phyloP scores from a whole-genome alignment of 1,284 basidiomycete genomes.

The Ustilago hordei region DNA sequence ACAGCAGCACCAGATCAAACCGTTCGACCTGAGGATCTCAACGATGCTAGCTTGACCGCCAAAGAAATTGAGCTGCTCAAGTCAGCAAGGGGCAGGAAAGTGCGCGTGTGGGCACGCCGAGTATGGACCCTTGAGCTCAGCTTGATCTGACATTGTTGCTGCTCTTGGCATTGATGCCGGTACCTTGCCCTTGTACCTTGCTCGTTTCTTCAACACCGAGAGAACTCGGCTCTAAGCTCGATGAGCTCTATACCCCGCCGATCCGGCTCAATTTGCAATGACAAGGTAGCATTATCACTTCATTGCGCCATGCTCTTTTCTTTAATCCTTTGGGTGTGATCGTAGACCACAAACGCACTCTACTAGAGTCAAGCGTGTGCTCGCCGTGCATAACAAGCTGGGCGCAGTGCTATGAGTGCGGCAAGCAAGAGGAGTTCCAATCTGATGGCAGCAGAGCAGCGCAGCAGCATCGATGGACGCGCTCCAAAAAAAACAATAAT shows the following conservation, averaged over 20 bases:
- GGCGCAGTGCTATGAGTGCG: not conserved
- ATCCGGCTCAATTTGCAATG: not conserved
- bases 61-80: constrained; percentile 62
- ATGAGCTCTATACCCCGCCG: constrained; percentile 33
- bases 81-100: constrained; percentile 59
- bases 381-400: not conserved
- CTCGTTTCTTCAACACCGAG: not conserved
- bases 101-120: constrained; percentile 86
- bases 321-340: not conserved
- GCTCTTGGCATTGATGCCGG: not conserved
- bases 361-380: too few species aligned
- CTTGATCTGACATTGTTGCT: constrained; percentile 74
- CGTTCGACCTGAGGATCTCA: constrained; percentile 17
- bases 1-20: constrained; percentile 6
- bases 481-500: not conserved
- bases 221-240: constrained; percentile 15
- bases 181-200: too few species aligned
- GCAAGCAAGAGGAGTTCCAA: not conserved
- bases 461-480: not conserved
- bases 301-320: not conserved
- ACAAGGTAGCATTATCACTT: not conserved
- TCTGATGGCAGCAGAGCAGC: not conserved
- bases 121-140: constrained; percentile 99
- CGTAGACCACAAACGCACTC: too few species aligned
- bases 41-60: constrained; percentile 55